phyloP scores from a whole-genome alignment of 495 filamentous ascomycete genomes.

The Elasticomyces elasticus region DNA sequence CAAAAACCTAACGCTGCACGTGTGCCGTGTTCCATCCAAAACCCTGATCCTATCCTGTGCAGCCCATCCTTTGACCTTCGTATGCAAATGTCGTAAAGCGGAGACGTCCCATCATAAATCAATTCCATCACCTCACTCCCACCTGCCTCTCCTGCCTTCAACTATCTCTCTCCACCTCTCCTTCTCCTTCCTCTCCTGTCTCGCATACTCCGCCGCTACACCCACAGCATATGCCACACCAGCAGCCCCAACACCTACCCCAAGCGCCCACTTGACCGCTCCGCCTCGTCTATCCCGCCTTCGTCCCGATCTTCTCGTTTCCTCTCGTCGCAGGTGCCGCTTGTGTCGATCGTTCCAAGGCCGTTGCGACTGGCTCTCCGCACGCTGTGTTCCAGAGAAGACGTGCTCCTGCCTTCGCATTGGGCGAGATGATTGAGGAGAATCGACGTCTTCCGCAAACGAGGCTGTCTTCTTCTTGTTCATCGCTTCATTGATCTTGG shows the following conservation, averaged over 20 bases:
- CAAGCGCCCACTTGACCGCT: slow-evolving; percentile 37
- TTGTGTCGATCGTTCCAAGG: slow-evolving; percentile 29
- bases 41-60: too few species aligned
- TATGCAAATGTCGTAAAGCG: too few species aligned
- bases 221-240: slow-evolving; percentile 58
- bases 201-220: slow-evolving; percentile 46
- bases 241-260: slow-evolving; percentile 26
- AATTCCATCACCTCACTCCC: slow-evolving; percentile 5
- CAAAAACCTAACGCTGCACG: too few species aligned
- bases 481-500: slow-evolving; percentile 3
- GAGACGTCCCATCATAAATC: too few species aligned
- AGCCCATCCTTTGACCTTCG: too few species aligned
- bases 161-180: slow-evolving; percentile 6
- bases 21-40: too few species aligned
- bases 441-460: slow-evolving; percentile 9
- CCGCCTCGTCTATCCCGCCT: neutral
- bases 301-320: neutral
- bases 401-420: slow-evolving; percentile 45
- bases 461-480: slow-evolving; percentile 2
- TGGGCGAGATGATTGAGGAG: slow-evolving; percentile 33
- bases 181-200: slow-evolving; percentile 9
- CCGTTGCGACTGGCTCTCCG: slow-evolving; percentile 16
- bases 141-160: slow-evolving; percentile 6
- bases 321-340: slow-evolving; percentile 14
- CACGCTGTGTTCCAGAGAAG: slow-evolving; percentile 37